phyloP scores from a whole-genome alignment of 495 filamentous ascomycete species.

The Astrothelium macrocarpum region DNA sequence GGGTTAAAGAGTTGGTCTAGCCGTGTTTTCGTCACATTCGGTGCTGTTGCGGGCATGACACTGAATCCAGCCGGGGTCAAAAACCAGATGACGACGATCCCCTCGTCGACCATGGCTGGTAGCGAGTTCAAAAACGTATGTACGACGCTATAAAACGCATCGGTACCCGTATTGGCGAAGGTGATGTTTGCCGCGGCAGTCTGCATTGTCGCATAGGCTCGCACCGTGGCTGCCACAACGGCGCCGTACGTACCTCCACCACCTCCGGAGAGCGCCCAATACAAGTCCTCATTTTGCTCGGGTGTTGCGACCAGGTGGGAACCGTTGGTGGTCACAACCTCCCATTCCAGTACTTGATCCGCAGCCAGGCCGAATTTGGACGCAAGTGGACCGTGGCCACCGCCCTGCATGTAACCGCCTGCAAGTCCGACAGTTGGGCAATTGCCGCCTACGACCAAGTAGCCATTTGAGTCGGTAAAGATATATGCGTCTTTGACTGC shows the following conservation, averaged over 20 bases:
- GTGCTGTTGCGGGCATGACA: conserved; percentile 9
- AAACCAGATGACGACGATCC: not conserved
- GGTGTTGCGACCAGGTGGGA: not conserved
- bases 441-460: conserved; percentile 27
- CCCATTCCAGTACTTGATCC: conserved; percentile 5
- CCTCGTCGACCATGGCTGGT: not conserved
- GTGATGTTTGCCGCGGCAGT: not conserved
- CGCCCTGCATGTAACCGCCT: conserved; percentile 52
- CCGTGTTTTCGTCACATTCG: conserved; percentile 2
- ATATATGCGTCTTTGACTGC: not conserved
- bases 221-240: not conserved
- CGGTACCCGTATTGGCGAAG: not conserved
- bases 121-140: not conserved
- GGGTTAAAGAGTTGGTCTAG: conserved; percentile 10
- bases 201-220: not conserved
- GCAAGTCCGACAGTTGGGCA: conserved; percentile 43
- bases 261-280: conserved; percentile 14
- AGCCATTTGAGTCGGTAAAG: not conserved
- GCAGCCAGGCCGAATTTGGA: conserved; percentile 2
- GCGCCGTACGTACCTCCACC: conserved; percentile 10
- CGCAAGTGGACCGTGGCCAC: conserved; percentile 43
- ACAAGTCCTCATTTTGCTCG: conserved; percentile 12
- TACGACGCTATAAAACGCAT: not conserved
- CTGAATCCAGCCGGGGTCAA: not conserved
- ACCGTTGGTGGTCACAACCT: not conserved